Base-by-base conservation (phyloP, 164 flowering plant genomes). In the Paratinospora sagittata region DNA sequence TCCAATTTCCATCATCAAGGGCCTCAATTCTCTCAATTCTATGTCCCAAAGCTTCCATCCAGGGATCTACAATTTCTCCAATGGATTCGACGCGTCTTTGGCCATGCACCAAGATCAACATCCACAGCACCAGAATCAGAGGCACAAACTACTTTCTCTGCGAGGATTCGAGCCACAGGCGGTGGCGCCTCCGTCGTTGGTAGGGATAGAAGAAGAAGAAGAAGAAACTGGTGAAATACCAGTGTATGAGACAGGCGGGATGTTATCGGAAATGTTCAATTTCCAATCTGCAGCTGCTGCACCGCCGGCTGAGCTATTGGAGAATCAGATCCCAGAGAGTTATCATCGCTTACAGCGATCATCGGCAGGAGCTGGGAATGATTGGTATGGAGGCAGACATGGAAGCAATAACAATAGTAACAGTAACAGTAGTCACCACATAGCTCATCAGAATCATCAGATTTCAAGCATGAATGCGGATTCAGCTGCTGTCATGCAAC, bases 261-360 rank as follows among this genome's bases (percentile, higher is more conserved):
- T 88, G 90, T 76, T 92, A 27, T 87, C 95, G 0, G 97, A 92
- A 65, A 92, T 92, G 97, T 88, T 92, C 79, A 84, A 78, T 84
- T 92, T 80, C 68, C 87, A 82, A 2, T 68, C 83, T 3, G 82
- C 78, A 0, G 65, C 77, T 0, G 65, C 77, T 0, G 69, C 76
- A 41, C 47, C 79, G 10, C 64, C 77, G 0, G 63, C 67, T 0
- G 86, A 84, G 27, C 62, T 87, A 6, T 68, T 82, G 65, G 86
- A 81, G 21, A 82, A 82, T 23, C 84, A 80, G 24, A 68, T 79
- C 19, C 68, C 37, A 1, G 66, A 74, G 6, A 77, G 55, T 73
- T 80, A 70, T 67, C 78, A 71, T 66, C 78, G 84, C n/a, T 62
- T 67, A 12, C 33, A 76, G 5, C 78, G 78, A 49, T 79, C 81